Conservation (phyloP, 2,329 filamentous ascomycete species). For the Xylaria sp. region DNA sequence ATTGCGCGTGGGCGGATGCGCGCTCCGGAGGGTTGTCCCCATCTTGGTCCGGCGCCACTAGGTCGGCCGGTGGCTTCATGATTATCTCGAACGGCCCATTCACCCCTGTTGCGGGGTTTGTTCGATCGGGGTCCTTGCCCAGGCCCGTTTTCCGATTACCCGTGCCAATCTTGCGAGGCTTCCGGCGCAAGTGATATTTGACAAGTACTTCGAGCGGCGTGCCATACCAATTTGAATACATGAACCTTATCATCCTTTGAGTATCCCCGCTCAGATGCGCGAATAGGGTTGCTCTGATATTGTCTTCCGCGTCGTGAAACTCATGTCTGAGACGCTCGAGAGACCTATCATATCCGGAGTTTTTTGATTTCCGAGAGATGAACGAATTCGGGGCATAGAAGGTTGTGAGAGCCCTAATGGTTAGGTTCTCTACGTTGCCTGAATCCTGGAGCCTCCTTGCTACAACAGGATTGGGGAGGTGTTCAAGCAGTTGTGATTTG, state of each 20-base stretch:
- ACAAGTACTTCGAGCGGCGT: constrained; percentile 26
- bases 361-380: neutral
- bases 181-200: constrained; percentile 20
- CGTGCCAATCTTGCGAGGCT: neutral
- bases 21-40: neutral
- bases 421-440: constrained; percentile 23
- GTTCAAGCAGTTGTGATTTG: constrained; percentile 23
- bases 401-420: constrained; percentile 22
- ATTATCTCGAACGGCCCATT: neutral
- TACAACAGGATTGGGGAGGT: constrained; percentile 27
- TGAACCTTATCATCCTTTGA: constrained; percentile 19
- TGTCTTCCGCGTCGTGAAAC: constrained; percentile 13
- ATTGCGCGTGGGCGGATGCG: constrained; percentile 1
- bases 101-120: constrained; percentile 9
- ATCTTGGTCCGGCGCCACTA: neutral
- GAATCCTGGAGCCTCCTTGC: constrained; percentile 22
- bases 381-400: constrained; percentile 18
- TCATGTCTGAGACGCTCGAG: constrained; percentile 15
- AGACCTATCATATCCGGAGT: neutral
- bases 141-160: constrained; percentile 1
- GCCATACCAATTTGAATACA: constrained; percentile 22
- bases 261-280: constrained; percentile 13
- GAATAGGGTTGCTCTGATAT: constrained; percentile 29
- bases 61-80: neutral
- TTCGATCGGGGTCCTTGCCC: constrained; percentile 6